Conservation (phyloP, 257 asterid species). For the Solanum lycopersicoides region DNA sequence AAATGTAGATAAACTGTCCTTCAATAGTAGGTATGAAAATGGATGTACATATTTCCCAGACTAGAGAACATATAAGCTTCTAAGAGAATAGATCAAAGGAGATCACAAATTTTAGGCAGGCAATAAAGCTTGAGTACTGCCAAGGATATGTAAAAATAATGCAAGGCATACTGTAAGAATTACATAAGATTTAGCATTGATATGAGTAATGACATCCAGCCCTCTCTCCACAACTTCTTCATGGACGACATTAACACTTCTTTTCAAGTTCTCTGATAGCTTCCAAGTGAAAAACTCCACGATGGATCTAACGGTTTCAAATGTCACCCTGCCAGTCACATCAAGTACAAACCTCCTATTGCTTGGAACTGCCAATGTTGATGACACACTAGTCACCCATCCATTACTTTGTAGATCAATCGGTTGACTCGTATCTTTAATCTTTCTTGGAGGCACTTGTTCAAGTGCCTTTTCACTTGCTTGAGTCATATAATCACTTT, state of each 20-base stretch:
- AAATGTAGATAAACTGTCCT: neutral
- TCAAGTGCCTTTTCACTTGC: conserved; percentile 14
- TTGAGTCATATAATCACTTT: conserved; percentile 17
- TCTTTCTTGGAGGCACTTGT: conserved; percentile 17
- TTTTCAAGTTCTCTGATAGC: conserved; percentile 45
- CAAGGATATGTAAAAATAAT: conserved; percentile 49
- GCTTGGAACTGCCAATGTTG: conserved; percentile 78
- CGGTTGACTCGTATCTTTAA: conserved; percentile 10
- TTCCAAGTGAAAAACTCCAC: conserved; percentile 57
- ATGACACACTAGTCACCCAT: conserved; percentile 70
- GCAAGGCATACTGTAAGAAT: conserved; percentile 70
- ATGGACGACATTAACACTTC: conserved; percentile 47
- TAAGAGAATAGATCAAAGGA: neutral
- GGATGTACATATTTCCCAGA: neutral
- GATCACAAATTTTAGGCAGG: conserved; percentile 36
- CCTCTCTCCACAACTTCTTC: conserved; percentile 68
- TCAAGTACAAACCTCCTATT: conserved; percentile 77
- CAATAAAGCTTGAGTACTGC: conserved; percentile 42
- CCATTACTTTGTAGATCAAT: conserved; percentile 36
- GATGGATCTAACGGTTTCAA: conserved; percentile 68
- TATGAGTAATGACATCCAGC: conserved; percentile 57
- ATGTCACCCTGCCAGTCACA: conserved; percentile 88
- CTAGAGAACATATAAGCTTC: neutral
- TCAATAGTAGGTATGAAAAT: neutral
- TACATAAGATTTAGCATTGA: conserved; percentile 70